phyloP scores from a whole-genome alignment of 2,329 filamentous ascomycete species.

The Epicoccum nigrum region DNA sequence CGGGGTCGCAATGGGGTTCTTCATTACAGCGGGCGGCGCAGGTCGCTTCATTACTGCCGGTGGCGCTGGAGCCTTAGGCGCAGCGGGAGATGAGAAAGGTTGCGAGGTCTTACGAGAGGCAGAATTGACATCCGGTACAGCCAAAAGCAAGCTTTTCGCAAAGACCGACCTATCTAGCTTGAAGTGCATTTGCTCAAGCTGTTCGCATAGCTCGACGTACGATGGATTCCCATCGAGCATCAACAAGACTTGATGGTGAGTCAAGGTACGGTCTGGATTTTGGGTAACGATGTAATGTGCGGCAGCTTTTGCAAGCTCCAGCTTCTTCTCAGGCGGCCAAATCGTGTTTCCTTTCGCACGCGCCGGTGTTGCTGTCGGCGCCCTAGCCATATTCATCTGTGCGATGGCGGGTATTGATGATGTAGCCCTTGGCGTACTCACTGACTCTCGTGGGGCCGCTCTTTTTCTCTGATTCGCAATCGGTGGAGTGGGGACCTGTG shows the following conservation, averaged over 20 bases:
- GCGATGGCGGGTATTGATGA: constrained; percentile 5
- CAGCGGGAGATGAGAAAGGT: constrained; percentile 1
- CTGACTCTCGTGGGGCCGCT: constrained; percentile 24
- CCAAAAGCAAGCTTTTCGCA: constrained; percentile 57
- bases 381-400: constrained; percentile 8
- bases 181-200: constrained; percentile 57
- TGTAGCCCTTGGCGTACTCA: constrained; percentile 9
- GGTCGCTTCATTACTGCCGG: constrained; percentile 5
- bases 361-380: constrained; percentile 10
- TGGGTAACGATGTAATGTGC: constrained; percentile 53
- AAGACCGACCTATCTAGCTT: constrained; percentile 59
- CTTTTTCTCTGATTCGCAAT: constrained; percentile 31
- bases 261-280: constrained; percentile 51
- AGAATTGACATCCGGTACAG: constrained; percentile 52
- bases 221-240: constrained; percentile 61
- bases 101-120: constrained; percentile 24
- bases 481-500: constrained; percentile 18
- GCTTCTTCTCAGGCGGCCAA: constrained; percentile 60
- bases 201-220: constrained; percentile 62
- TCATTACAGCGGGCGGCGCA: constrained; percentile 29
- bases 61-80: constrained; percentile 9
- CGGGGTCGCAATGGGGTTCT: constrained; percentile 15
- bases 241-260: constrained; percentile 49
- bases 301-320: constrained; percentile 57
- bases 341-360: constrained; percentile 44